Base-by-base conservation (phyloP, 345 rosid species). In the Gynandropsis gynandra region DNA sequence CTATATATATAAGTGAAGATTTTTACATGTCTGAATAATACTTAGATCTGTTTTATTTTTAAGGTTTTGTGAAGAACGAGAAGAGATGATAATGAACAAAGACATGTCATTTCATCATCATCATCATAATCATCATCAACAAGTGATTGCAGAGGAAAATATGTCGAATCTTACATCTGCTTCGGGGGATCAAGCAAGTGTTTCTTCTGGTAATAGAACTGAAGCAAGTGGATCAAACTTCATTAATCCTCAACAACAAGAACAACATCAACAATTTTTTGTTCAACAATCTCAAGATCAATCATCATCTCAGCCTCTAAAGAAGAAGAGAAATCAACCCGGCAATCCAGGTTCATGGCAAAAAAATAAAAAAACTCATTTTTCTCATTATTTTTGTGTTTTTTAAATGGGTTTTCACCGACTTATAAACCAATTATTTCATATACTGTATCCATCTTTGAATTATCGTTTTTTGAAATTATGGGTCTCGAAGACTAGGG, bases 321-420 rank as follows among this genome's bases (percentile, higher is more conserved):
- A 86, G 67, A 81, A 65, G 65, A 90, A 81, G 64, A 73, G 98
- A 64, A 90, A 86, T 67, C 71, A 76, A 46, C 96, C 98, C 5
- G 98, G 96, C 47, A 90, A 86, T 54, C 98, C 98, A 74, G 98
- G 96, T 89, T 54, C 7, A 13, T 7, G 13, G 10, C 8, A 5
- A 4, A 41, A 14, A 19, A 0, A 41, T 18, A 15, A 10, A 45
- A 53, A 47, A 10, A 14, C 42, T 9, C 37, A 39, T 1, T 2
- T 48, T 54, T 41, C 38, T 53, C 29, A 2, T 5, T 24, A 2
- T 24, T 24, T 24, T 24, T 2, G 29, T 24, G 29, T 2, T 24
- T 24, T 24, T 24, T n/a, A n/a, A n/a, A n/a, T 35, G 18, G 4
- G 15, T 1, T 40, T 36, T 7, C 8, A 16, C 42, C 40, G 21